Evolutionary conservation across 805 yeast genomes (phyloP).

Genomic region (Hanseniaspora lindneri): DNA sequence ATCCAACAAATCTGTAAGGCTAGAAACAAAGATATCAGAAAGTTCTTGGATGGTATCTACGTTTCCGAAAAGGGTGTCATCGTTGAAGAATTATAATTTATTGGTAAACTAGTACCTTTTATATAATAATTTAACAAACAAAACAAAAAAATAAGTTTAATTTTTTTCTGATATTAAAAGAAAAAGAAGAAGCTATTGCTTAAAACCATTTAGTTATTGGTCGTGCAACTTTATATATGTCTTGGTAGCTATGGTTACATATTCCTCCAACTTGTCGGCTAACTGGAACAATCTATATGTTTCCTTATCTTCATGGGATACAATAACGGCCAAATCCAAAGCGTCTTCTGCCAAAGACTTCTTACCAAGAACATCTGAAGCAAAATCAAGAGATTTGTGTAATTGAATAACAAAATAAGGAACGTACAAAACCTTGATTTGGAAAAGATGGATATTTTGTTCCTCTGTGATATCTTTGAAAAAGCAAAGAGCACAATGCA

Average conservation of each 20-base stretch:
- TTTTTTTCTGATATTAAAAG: neutral
- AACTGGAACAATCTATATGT: slow-evolving; percentile 49
- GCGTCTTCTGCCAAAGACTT: slow-evolving; percentile 45
- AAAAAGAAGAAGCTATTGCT: neutral
- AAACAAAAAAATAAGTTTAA: neutral
- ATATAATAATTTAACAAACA: neutral
- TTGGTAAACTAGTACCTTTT: neutral
- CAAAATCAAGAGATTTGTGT: slow-evolving; percentile 42
- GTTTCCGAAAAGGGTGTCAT: slow-evolving; percentile 91
- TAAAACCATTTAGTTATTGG: neutral
- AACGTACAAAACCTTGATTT: slow-evolving; percentile 54
- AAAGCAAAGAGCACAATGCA: slow-evolving; percentile 1
- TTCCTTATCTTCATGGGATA: slow-evolving; percentile 56
- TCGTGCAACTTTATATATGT: slow-evolving; percentile 23
- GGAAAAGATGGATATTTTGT: slow-evolving; percentile 34
- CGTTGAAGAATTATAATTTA: slow-evolving; percentile 44
- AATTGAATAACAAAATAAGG: slow-evolving; percentile 63
- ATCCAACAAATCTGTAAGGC: slow-evolving; percentile 96
- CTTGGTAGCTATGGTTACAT: slow-evolving; percentile 41
- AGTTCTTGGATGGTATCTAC: slow-evolving; percentile 99
- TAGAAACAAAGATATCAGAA: slow-evolving; percentile 99
- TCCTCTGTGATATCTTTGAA: slow-evolving; percentile 5
- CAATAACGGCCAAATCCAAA: slow-evolving; percentile 44
- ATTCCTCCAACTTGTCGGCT: slow-evolving; percentile 46
- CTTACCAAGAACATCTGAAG: slow-evolving; percentile 29